Evolutionary conservation across 1,139 yeast genomes (phyloP).

Genomic region (Casaregolazyma lundiana): DNA sequence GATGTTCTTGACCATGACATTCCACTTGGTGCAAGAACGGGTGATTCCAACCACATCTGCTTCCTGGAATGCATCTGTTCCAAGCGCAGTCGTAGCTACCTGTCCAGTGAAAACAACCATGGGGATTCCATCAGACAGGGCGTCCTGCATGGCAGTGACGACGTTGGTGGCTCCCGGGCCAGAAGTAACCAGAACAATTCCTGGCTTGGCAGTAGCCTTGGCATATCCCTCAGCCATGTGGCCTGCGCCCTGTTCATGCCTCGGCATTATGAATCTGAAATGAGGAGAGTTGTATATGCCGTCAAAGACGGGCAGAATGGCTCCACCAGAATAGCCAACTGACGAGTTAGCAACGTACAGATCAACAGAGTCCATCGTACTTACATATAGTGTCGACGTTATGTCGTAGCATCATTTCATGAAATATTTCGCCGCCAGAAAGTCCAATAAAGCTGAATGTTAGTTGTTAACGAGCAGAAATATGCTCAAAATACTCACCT

Average conservation of each 20-base stretch:
- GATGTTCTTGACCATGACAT: slow-evolving; percentile 93
- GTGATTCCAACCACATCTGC: slow-evolving; percentile 97
- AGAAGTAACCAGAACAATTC: slow-evolving; percentile 94
- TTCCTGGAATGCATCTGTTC: slow-evolving; percentile 98
- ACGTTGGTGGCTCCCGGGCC: slow-evolving; percentile 99
- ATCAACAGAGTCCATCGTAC: slow-evolving; percentile 34
- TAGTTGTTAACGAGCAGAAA: slow-evolving; percentile 30
- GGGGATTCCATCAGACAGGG: slow-evolving; percentile 95
- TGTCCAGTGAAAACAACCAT: slow-evolving; percentile 97
- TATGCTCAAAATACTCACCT: slow-evolving; percentile 12
- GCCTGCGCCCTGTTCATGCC: slow-evolving; percentile 99
- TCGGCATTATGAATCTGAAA: slow-evolving; percentile 85
- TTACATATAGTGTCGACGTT: slow-evolving; percentile 93
- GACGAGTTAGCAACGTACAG: slow-evolving; percentile 42
- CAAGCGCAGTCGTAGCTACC: slow-evolving; percentile 92
- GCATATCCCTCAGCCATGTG: slow-evolving; percentile 99
- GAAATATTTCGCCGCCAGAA: slow-evolving; percentile 96
- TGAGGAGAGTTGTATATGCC: slow-evolving; percentile 90
- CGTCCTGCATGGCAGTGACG: slow-evolving; percentile 96
- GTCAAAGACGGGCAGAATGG: slow-evolving; percentile 94
- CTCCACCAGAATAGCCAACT: slow-evolving; percentile 82
- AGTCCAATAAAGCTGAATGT: slow-evolving; percentile 82
- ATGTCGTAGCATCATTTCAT: slow-evolving; percentile 97
- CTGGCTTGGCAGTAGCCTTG: slow-evolving; percentile 93
- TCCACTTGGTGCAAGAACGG: slow-evolving; percentile 97